Percentiles rank a stretch among this genome's conserved stretches.
These are phyloP conservation scores for Trichoderma gracile DNA, from an alignment of 2,329 filamentous ascomycete species.

Conservation along the genomic window DNA sequence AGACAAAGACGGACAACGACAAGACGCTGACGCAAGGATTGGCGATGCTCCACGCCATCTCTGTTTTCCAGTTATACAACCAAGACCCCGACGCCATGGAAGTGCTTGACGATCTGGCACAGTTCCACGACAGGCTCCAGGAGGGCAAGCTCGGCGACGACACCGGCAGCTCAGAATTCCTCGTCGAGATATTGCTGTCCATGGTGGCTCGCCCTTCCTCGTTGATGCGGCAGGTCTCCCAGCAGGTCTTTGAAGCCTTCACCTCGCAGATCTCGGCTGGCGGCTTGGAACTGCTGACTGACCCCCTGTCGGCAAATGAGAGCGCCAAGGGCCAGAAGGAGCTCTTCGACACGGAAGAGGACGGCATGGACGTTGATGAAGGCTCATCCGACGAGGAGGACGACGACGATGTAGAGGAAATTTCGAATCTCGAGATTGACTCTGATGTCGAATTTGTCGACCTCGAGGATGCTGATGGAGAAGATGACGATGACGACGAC, in stretches of 20 bases:
- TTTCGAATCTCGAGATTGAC: slow-evolving; percentile 46
- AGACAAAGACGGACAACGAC: slow-evolving; percentile 39
- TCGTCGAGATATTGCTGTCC: slow-evolving; percentile 87
- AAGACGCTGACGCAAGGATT: slow-evolving; percentile 61
- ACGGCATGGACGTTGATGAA: slow-evolving; percentile 56
- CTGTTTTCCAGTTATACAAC: slow-evolving; percentile 86
- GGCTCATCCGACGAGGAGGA: slow-evolving; percentile 47
- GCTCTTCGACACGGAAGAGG: slow-evolving; percentile 73
- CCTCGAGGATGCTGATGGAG: slow-evolving; percentile 45
- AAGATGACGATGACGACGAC: slow-evolving; percentile 46
- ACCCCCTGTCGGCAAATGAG: slow-evolving; percentile 77
- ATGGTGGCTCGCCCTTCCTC: slow-evolving; percentile 84
- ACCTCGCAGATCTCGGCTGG: slow-evolving; percentile 71
- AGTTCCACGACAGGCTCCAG: slow-evolving; percentile 69
- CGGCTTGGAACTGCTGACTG: slow-evolving; percentile 65
- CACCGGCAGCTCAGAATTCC: slow-evolving; percentile 63
- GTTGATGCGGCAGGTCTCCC: slow-evolving; percentile 80
- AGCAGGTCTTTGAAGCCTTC: slow-evolving; percentile 85
- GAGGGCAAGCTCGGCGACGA: slow-evolving; percentile 48
- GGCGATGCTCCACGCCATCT: slow-evolving; percentile 78
- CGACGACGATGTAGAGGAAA: slow-evolving; percentile 44
- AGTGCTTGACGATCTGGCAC: slow-evolving; percentile 77
- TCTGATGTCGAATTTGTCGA: slow-evolving; percentile 54
- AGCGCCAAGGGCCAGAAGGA: slow-evolving; percentile 80
- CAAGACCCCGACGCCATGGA: slow-evolving; percentile 83